Evolutionary conservation across 768 basidiomycete species (phyloP).

Genomic region (Termitomyces sp.): DNA sequence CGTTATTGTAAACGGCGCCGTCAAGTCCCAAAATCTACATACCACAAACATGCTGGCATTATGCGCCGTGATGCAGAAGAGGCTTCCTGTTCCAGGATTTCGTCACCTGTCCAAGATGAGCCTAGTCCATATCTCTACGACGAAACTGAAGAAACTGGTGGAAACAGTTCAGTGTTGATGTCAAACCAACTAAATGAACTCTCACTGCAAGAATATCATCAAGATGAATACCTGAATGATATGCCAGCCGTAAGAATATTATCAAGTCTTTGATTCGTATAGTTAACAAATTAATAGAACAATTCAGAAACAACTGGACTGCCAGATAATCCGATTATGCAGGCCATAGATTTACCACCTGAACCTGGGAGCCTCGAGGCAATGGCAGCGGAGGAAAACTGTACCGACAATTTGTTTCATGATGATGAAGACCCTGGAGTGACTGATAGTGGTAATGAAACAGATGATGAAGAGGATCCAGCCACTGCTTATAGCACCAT

Average conservation of each 20-base stretch:
- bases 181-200: background rate
- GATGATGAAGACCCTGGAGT: constrained; percentile 1
- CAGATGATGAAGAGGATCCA: background rate
- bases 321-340: background rate
- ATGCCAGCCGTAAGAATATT: background rate
- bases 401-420: background rate
- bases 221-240: background rate
- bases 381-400: background rate
- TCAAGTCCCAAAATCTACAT: background rate
- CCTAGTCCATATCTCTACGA: background rate
- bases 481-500: background rate
- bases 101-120: background rate
- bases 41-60: background rate
- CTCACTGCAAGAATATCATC: background rate
- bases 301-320: background rate
- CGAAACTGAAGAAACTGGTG: background rate
- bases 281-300: background rate
- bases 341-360: background rate
- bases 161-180: no score
- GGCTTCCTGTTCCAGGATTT: background rate
- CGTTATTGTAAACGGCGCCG: background rate
- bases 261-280: background rate
- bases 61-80: background rate
- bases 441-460: background rate
- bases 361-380: background rate